Percentiles rank a stretch among this genome's conserved stretches.
phyloP scores from a whole-genome alignment of 257 asterid species.

The Penstemon davidsonii region DNA sequence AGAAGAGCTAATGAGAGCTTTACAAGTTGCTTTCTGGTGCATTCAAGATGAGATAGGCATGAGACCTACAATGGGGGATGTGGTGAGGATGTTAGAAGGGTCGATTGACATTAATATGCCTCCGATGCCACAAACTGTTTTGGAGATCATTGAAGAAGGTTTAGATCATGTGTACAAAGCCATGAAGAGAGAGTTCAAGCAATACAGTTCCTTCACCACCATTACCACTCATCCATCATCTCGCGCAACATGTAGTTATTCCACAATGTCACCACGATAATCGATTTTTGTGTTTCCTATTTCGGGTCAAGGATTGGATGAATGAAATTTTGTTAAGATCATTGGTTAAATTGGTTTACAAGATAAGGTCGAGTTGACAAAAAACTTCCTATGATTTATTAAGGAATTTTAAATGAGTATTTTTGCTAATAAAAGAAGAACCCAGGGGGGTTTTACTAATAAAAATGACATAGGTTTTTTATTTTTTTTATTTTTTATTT shows the following conservation, averaged over 20 bases:
- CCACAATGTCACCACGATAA: constrained; percentile 88
- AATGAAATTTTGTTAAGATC: constrained; percentile 12
- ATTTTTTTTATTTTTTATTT: too few species aligned
- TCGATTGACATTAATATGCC: constrained; percentile 62
- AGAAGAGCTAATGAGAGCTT: constrained; percentile 60
- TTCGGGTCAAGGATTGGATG: background rate
- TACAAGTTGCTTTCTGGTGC: constrained; percentile 84
- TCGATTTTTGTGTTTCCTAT: background rate
- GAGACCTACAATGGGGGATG: constrained; percentile 94
- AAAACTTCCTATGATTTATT: too few species aligned
- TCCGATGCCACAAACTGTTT: constrained; percentile 80
- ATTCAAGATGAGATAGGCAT: constrained; percentile 72
- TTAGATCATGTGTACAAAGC: constrained; percentile 78
- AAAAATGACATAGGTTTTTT: background rate
- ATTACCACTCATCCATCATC: constrained; percentile 65
- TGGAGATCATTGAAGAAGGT: constrained; percentile 86
- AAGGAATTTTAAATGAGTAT: too few species aligned
- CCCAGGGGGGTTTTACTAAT: background rate
- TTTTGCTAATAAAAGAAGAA: too few species aligned
- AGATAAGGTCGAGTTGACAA: background rate
- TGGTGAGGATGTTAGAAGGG: constrained; percentile 85
- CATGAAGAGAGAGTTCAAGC: constrained; percentile 81
- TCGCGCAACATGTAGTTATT: constrained; percentile 78
- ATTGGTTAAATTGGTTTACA: background rate
- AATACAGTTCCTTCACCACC: constrained; percentile 68